These are phyloP conservation scores for Coprinellus micaceus DNA, from an alignment of 768 basidiomycete species.

Conservation along the genomic window DNA sequence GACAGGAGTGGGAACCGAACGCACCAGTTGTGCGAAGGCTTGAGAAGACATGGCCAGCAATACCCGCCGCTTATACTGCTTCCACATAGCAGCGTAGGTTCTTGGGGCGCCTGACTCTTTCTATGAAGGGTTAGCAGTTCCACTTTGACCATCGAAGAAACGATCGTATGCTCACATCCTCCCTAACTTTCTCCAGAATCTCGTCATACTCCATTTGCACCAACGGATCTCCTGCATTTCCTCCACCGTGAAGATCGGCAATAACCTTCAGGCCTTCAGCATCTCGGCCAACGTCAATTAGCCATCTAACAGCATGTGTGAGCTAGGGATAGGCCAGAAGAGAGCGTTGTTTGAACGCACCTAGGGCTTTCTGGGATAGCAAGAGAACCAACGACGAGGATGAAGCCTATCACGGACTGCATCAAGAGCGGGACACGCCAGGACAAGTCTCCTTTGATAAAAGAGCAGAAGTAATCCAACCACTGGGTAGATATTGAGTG, in stretches of 20 bases:
- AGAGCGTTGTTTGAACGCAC: constrained; percentile 30
- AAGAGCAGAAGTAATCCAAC: constrained; percentile 93
- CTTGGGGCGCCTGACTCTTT: constrained; percentile 72
- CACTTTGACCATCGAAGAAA: neutral
- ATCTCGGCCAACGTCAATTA: constrained; percentile 85
- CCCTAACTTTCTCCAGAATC: constrained; percentile 77
- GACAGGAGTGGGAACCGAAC: constrained; percentile 25
- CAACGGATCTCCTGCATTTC: constrained; percentile 58
- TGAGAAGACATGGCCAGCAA: constrained; percentile 94
- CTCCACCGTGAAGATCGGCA: constrained; percentile 85
- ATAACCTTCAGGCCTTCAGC: constrained; percentile 81
- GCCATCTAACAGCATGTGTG: constrained; percentile 52
- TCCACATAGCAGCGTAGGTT: constrained; percentile 82
- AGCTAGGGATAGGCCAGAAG: constrained; percentile 24
- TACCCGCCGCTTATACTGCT: constrained; percentile 79
- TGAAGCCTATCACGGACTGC: constrained; percentile 81
- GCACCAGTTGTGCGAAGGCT: constrained; percentile 88
- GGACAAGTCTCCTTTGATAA: constrained; percentile 77
- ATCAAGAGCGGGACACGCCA: constrained; percentile 90
- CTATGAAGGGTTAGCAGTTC: constrained; percentile 30
- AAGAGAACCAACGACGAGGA: constrained; percentile 76
- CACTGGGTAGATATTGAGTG: constrained; percentile 47
- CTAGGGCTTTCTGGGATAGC: constrained; percentile 89
- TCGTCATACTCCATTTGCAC: constrained; percentile 84
- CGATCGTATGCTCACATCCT: constrained; percentile 46